Evolutionary conservation across 2,329 filamentous ascomycete species (phyloP), one percentile per base, ranked within the genome.

Genomic region (Aspergillus fischeri): DNA sequence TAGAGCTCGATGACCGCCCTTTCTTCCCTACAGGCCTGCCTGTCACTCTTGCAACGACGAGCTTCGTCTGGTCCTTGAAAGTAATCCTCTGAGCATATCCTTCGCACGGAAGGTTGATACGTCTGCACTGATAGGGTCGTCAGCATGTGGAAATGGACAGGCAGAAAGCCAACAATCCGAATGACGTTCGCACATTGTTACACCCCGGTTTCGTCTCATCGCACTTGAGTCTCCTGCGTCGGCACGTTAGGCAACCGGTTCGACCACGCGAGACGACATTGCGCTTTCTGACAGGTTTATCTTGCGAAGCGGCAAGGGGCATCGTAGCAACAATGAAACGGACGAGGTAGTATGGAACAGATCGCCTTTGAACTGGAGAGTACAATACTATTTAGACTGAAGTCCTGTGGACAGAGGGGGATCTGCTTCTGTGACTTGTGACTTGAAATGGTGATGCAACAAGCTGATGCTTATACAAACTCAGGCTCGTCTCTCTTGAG

Each of bases 231-330:
- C 58, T 47, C 41, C 60, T 48, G 28, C 52, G 38, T 14, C 60
- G 59, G 52, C 60, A 62, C 20, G 60, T 62, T 10, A 61, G 42
- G 28, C 60, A 62, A 10, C 60, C 60, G n/a, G 55, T 62, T 28
- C 60, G 53, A 28, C 58, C 60, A 17, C 60, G 56, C 50, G 60
- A 59, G n/a, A 61, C 48, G n/a, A 62, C 60, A 57, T 62, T 61
- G 27, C 60, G 55, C 53, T 57, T 60, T 41, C 59, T 58, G 25
- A 42, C 47, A 6, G 56, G 52, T 44, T 47, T 51, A 20, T 53
- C 51, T 24, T 24, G 7, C 32, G 51, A 52, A 42, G 41, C 51
- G 21, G 25, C 51, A 44, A 41, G 51, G 38, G 38, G 42, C 42
- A 52, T 47, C 24, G 10, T 11, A 14, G 21, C 44, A 14, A 21